Evolutionary conservation across 2,329 filamentous ascomycete species (phyloP).

Genomic region (Pseudopyricularia javanii): DNA sequence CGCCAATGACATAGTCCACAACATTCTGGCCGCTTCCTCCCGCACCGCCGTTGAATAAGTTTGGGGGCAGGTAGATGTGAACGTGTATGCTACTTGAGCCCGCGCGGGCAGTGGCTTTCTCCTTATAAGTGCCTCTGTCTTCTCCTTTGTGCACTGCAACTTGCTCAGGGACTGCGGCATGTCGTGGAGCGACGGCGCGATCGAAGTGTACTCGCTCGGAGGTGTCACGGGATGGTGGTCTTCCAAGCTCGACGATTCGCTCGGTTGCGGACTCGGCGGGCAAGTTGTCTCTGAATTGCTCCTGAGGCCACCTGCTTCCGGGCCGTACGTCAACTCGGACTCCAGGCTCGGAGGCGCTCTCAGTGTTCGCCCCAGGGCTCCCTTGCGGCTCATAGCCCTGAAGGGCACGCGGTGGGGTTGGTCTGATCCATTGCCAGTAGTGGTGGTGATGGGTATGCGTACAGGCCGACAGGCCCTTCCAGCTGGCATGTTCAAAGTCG

Average conservation of each 20-base stretch:
- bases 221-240: constrained; percentile 11
- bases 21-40: not conserved
- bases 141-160: constrained; percentile 6
- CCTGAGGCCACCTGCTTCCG: constrained; percentile 4
- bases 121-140: constrained; percentile 4
- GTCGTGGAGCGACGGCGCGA: constrained; percentile 6
- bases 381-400: not conserved
- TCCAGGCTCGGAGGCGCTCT: not conserved
- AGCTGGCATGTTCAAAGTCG: not conserved
- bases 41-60: not conserved
- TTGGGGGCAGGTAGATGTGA: constrained; percentile 16
- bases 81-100: constrained; percentile 13
- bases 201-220: constrained; percentile 8
- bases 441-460: constrained; percentile 50
- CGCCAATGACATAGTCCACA: not conserved
- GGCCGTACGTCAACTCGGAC: not conserved
- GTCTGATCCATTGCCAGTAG: constrained; percentile 31
- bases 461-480: constrained; percentile 19
- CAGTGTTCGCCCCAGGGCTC: not conserved
- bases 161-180: not conserved
- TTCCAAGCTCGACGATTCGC: constrained; percentile 13
- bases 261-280: constrained; percentile 14
- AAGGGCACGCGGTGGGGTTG: not conserved
- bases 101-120: constrained; percentile 1
- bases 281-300: constrained; percentile 8